A percentile compares a stretch with the other conserved stretches of the same genome.
These are phyloP conservation scores for Fraxinus anomala DNA, from an alignment of 257 asterid species.

Conservation along the genomic window DNA sequence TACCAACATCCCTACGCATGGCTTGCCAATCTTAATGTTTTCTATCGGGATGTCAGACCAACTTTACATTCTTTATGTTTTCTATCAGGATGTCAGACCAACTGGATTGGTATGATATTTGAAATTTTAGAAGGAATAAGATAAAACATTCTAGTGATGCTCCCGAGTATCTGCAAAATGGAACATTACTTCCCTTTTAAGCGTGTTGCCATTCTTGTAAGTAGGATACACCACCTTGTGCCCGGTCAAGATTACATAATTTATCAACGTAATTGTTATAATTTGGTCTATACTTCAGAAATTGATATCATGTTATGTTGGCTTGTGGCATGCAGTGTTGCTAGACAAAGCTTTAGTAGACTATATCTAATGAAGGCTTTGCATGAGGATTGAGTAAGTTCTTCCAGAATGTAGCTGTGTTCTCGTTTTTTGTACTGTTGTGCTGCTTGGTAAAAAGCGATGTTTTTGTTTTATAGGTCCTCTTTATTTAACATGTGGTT, in stretches of 20 bases:
- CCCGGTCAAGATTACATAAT: background rate
- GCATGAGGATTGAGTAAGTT: slow-evolving; percentile 38
- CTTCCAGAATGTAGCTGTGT: background rate
- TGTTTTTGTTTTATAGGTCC: background rate
- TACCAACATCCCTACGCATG: no score
- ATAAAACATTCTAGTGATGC: background rate
- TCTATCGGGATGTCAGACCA: background rate
- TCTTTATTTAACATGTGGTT: background rate
- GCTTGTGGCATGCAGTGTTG: slow-evolving; percentile 57
- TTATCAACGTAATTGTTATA: background rate
- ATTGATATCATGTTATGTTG: background rate
- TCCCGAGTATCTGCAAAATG: no score
- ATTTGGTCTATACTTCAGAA: background rate
- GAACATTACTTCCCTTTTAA: background rate
- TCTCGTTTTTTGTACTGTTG: background rate
- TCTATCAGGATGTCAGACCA: background rate
- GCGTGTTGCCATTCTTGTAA: background rate
- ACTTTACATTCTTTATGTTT: no score
- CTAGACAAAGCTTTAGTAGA: slow-evolving; percentile 90
- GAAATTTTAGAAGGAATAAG: background rate
- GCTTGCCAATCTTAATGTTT: no score
- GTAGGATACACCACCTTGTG: background rate
- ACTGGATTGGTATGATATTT: background rate
- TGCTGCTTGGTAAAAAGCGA: background rate
- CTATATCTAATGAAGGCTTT: slow-evolving; percentile 88